Evolutionary conservation across 352 stramenopile species (phyloP).

Genomic region (Pythium pyrilobum): DNA sequence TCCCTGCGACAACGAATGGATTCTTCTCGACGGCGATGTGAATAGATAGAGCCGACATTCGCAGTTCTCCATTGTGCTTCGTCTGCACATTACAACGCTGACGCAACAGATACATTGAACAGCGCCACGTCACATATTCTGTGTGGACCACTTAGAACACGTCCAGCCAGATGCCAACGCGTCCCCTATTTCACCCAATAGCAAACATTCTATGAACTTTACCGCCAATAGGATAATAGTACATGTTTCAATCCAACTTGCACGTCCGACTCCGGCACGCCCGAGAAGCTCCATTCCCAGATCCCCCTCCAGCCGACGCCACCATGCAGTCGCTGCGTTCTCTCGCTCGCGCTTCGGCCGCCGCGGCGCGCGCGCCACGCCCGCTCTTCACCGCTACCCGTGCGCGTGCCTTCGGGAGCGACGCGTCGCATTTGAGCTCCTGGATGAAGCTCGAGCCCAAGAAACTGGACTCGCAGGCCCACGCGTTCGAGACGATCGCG

Average conservation of each 20-base stretch:
- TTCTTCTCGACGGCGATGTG: too few species aligned
- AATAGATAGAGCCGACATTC: background rate
- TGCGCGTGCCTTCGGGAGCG: slow-evolving; percentile 25
- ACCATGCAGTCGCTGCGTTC: slow-evolving; percentile 17
- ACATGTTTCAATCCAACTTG: slow-evolving; percentile 9
- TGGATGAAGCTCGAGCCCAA: slow-evolving; percentile 51
- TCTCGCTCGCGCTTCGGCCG: slow-evolving; percentile 4
- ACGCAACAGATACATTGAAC: background rate
- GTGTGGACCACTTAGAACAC: slow-evolving; percentile 7
- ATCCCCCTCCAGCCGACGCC: background rate
- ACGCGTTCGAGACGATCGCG: slow-evolving; percentile 57
- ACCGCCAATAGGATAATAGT: background rate
- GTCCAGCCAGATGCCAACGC: background rate
- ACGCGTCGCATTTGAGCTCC: slow-evolving; percentile 37
- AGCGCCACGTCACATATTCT: slow-evolving; percentile 11
- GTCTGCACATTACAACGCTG: too few species aligned
- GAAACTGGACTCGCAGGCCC: slow-evolving; percentile 28
- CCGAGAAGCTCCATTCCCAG: slow-evolving; percentile 8
- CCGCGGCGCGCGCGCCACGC: background rate
- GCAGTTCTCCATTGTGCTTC: background rate
- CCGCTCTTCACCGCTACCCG: background rate
- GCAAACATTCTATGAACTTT: background rate
- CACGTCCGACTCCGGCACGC: slow-evolving; percentile 11
- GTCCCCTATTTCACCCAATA: background rate
- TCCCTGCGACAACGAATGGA: too few species aligned